These are phyloP conservation scores for Skeletonema marinoi DNA, from an alignment of 108 stramenopile genomes.

Conservation along the genomic window DNA sequence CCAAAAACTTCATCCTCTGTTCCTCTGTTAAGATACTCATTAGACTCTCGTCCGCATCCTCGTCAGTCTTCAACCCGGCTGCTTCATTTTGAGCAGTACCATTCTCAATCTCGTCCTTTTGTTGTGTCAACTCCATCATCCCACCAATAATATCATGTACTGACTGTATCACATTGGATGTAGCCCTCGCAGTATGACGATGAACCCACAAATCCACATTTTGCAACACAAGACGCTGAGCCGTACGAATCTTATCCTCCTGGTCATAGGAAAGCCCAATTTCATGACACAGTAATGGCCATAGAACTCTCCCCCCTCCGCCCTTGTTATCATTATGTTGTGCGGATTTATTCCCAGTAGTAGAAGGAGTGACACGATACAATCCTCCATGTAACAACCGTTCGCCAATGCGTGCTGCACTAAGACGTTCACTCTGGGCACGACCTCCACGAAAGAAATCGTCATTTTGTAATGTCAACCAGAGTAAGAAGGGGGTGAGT, in stretches of 20 bases:
- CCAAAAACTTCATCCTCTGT: constrained; percentile 69
- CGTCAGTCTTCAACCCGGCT: neutral
- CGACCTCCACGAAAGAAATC: constrained; percentile 83
- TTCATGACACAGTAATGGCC: constrained; percentile 93
- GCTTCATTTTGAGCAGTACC: neutral
- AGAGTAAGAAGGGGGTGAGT: constrained; percentile 78
- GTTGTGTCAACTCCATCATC: constrained; percentile 50
- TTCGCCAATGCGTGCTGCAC: constrained; percentile 92
- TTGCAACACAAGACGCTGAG: constrained; percentile 65
- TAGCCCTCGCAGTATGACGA: constrained; percentile 76
- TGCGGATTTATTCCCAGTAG: neutral
- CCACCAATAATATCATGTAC: constrained; percentile 60
- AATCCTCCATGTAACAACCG: constrained; percentile 70
- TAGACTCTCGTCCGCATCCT: constrained; percentile 12
- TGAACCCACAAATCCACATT: constrained; percentile 67
- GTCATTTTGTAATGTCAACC: constrained; percentile 89
- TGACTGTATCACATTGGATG: constrained; percentile 61
- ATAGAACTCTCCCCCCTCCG: constrained; percentile 55
- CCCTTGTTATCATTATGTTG: constrained; percentile 17
- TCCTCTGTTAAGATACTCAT: constrained; percentile 55
- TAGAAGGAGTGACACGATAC: constrained; percentile 59
- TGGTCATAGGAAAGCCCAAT: constrained; percentile 90
- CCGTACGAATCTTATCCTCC: constrained; percentile 82
- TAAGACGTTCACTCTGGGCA: constrained; percentile 81
- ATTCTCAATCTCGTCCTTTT: constrained; percentile 7